phyloP scores from a whole-genome alignment of 2,329 filamentous ascomycete species.

The Claviceps digitariae region DNA sequence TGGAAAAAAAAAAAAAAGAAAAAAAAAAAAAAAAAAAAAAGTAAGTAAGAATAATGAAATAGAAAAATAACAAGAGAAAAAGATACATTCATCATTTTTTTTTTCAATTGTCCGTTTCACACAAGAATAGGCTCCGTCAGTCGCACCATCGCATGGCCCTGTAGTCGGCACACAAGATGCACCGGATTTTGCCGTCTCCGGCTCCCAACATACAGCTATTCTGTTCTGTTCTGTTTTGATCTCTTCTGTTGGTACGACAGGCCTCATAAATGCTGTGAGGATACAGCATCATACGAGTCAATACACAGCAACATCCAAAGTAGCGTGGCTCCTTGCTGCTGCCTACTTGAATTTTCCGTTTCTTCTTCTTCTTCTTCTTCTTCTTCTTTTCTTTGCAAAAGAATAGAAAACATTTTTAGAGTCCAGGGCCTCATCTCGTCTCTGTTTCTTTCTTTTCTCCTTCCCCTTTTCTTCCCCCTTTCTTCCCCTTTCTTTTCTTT shows the following conservation, averaged over 20 bases:
- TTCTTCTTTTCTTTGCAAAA: too few relatives aligned
- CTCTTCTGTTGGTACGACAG: background rate
- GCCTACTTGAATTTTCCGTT: background rate
- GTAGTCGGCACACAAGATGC: slow-evolving; percentile 1
- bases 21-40: too few relatives aligned
- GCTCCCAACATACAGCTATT: background rate
- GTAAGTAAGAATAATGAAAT: background rate
- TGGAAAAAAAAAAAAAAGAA: too few relatives aligned
- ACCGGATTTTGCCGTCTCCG: slow-evolving; percentile 3
- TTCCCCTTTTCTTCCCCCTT: too few relatives aligned
- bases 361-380: background rate
- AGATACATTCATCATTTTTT: slow-evolving; percentile 1
- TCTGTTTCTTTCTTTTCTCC: too few relatives aligned
- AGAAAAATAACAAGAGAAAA: background rate
- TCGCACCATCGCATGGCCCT: background rate
- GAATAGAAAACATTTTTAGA: too few relatives aligned
- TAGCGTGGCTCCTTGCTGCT: background rate
- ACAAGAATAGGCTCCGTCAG: background rate
- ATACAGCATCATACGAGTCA: background rate
- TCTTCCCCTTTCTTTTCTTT: background rate
- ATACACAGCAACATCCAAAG: background rate
- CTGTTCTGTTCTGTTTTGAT: background rate
- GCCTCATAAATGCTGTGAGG: background rate
- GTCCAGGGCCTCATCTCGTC: too few relatives aligned
- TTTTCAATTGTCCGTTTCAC: background rate